phyloP scores from a whole-genome alignment of 116 monocot species.

The Papilionanthe hybrid region DNA sequence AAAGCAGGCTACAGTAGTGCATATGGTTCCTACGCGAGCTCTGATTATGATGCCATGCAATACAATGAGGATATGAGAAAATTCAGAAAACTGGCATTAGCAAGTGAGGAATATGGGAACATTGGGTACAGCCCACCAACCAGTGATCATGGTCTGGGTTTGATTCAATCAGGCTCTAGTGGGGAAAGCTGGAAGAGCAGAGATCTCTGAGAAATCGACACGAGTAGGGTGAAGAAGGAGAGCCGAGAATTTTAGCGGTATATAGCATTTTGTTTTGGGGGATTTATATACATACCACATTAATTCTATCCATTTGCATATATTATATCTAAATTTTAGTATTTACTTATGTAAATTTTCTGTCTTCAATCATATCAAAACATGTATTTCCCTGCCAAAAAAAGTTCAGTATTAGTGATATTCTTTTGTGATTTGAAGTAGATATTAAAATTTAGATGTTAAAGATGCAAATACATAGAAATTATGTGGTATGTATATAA shows the following conservation, averaged over 20 bases:
- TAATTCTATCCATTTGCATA: too few relatives aligned
- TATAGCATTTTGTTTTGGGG: too few relatives aligned
- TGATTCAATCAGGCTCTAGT: constrained; percentile 29
- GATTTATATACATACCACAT: too few relatives aligned
- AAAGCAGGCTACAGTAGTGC: constrained; percentile 55
- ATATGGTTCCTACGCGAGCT: constrained; percentile 19
- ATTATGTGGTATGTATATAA: too few relatives aligned
- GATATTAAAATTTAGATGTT: too few relatives aligned
- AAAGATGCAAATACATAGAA: too few relatives aligned
- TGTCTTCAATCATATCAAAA: too few relatives aligned
- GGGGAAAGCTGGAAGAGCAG: constrained; percentile 17
- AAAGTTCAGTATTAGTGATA: too few relatives aligned
- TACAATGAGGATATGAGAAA: constrained; percentile 14
- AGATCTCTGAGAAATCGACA: constrained; percentile 14
- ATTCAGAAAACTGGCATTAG: constrained; percentile 15
- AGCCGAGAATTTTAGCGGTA: background rate
- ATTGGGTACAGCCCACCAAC: constrained; percentile 32
- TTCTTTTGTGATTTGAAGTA: too few relatives aligned
- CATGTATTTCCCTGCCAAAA: too few relatives aligned
- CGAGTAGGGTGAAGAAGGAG: constrained; percentile 17
- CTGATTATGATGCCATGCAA: constrained; percentile 8
- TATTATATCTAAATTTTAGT: too few relatives aligned
- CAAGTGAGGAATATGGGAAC: constrained; percentile 4
- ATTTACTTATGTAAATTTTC: too few relatives aligned
- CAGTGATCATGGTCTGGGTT: constrained; percentile 22